Evolutionary conservation across 2,329 filamentous ascomycete species (phyloP), one percentile per base, ranked within the genome.

Genomic region (Curvularia eragrostidis): DNA sequence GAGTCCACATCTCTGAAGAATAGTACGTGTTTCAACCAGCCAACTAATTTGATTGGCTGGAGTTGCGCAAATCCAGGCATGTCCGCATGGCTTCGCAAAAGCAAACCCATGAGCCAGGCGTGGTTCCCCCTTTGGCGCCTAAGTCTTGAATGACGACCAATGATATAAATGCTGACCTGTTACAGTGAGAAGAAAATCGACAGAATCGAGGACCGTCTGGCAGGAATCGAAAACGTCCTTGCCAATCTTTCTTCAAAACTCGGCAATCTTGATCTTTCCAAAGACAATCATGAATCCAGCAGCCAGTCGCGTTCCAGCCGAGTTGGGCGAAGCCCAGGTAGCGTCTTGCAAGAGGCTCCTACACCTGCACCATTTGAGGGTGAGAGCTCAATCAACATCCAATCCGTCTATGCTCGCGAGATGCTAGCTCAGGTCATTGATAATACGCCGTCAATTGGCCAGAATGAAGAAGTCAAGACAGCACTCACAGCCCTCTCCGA

Each of bases 131-230:
- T 30, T 28, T 44, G 15, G 42, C 23, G 24, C 24, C 42, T 4
- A 44, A 44, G 42, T 10, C 9, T 6, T 18, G 15, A 24, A 44
- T 12, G 24, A 47, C 32, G 41, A 12, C 13, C 23, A 47, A 39
- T 47, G 30, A n/a, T 3, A n/a, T 13, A n/a, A 24, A 39, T 39
- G 26, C 62, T 69, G 42, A 69, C 50, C 5, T 8, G 2, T 9
- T 5, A 3, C 39, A 83, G 81, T 69, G 83, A 85, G 66, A 80
- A 76, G 64, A 83, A 84, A 67, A 82, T 85, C 48, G 82, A 84
- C 58, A 66, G 79, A 12, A 83, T 85, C 49, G 82, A 83, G 63
- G 78, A 81, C 28, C 78, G 82, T 15, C 71, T 85, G 8, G 75
- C 76, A 6, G 75, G 76, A n/a, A 83, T 85, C 39, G 82, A 84